Evolutionary conservation across 1,284 basidiomycete genomes (phyloP).

Genomic region (Ceratobasidium sp.): DNA sequence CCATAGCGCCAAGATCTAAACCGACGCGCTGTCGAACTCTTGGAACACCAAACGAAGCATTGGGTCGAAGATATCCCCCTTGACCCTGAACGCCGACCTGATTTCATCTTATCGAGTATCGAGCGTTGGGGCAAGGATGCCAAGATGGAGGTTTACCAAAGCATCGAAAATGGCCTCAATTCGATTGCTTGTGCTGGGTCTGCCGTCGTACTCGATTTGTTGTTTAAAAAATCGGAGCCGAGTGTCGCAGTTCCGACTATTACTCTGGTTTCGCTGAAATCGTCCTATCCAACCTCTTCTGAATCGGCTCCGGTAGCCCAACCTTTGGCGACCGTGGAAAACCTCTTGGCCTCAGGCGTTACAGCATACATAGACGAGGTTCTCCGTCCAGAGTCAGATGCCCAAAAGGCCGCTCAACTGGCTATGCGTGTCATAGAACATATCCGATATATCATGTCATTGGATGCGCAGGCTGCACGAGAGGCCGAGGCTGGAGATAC

Average conservation of each 20-base stretch:
- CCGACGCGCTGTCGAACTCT: constrained; percentile 7
- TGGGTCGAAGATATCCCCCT: constrained; percentile 66
- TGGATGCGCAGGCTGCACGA: constrained; percentile 66
- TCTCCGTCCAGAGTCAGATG: constrained; percentile 61
- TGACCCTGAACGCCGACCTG: constrained; percentile 54
- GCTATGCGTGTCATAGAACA: constrained; percentile 59
- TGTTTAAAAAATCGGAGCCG: constrained; percentile 49
- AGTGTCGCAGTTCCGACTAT: constrained; percentile 48
- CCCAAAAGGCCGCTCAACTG: constrained; percentile 65
- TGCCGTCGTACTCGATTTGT: constrained; percentile 76
- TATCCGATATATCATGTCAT: constrained; percentile 71
- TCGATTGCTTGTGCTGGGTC: constrained; percentile 74
- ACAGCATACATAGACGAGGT: constrained; percentile 65
- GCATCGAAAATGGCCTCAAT: constrained; percentile 45
- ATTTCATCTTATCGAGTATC: constrained; percentile 65
- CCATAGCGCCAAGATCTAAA: constrained; percentile 29
- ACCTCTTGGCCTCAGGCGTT: constrained; percentile 38
- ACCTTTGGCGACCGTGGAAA: constrained; percentile 48
- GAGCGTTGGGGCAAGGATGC: constrained; percentile 48
- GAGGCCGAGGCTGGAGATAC: constrained; percentile 50
- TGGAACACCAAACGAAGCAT: not conserved
- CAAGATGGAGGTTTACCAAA: constrained; percentile 40
- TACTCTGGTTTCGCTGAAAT: constrained; percentile 64
- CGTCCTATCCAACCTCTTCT: constrained; percentile 70
- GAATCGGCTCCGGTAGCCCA: constrained; percentile 49